Conservation (phyloP, 768 basidiomycete genomes). For the Russula sp. region DNA sequence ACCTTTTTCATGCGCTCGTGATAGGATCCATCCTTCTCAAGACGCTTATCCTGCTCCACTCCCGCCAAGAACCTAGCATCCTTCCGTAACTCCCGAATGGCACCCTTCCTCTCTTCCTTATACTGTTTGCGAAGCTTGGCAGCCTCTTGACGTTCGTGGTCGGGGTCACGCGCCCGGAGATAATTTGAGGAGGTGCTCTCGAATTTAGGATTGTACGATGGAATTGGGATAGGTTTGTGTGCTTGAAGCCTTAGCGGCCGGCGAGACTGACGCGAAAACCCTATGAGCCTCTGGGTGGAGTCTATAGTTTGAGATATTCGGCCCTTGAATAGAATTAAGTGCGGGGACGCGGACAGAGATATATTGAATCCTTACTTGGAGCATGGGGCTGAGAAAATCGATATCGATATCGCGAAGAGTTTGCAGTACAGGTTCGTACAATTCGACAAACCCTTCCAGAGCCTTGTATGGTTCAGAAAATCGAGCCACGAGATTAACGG, state of each 20-base stretch:
- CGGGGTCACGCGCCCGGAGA: constrained; percentile 80
- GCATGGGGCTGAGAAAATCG: constrained; percentile 45
- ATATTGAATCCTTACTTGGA: constrained; percentile 49
- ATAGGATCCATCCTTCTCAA: constrained; percentile 81
- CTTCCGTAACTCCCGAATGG: constrained; percentile 93
- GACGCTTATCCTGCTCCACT: constrained; percentile 80
- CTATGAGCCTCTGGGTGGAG: constrained; percentile 53
- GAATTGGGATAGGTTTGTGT: constrained; percentile 95
- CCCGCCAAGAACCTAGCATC: constrained; percentile 90
- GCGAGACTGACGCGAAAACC: constrained; percentile 69
- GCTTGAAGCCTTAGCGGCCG: constrained; percentile 80
- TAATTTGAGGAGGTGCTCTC: constrained; percentile 72
- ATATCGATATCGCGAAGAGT: constrained; percentile 55
- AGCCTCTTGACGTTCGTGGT: constrained; percentile 84
- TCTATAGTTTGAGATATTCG: constrained; percentile 18
- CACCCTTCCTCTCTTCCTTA: constrained; percentile 96
- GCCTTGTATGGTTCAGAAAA: constrained; percentile 77
- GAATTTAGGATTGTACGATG: constrained; percentile 92
- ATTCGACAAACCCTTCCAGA: constrained; percentile 79
- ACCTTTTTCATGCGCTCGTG: constrained; percentile 81
- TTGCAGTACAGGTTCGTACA: constrained; percentile 65
- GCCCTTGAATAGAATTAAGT: constrained; percentile 12
- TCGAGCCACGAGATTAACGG: constrained; percentile 60
- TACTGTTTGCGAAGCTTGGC: constrained; percentile 83
- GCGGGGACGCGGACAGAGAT: not conserved